Evolutionary conservation across 768 basidiomycete species (phyloP).

Genomic region (Dacryopinax spathularia): DNA sequence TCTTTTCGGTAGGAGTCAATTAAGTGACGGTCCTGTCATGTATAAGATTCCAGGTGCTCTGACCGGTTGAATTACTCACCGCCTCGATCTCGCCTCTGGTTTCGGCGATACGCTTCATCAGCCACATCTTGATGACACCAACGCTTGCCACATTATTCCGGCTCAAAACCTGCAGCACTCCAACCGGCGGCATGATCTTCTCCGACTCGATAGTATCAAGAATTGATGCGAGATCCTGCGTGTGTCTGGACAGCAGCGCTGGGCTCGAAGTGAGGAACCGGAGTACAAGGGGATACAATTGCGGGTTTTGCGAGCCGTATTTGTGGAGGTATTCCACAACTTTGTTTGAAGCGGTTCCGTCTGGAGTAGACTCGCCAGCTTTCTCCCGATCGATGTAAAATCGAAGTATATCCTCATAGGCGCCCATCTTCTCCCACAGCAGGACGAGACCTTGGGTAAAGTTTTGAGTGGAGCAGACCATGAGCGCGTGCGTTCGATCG

Average conservation of each 20-base stretch:
- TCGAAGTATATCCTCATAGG: conserved; percentile 89
- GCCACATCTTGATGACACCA: conserved; percentile 82
- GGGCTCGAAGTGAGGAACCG: conserved; percentile 77
- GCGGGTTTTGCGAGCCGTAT: conserved; percentile 58
- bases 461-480: conserved; percentile 71
- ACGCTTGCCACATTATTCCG: conserved; percentile 82
- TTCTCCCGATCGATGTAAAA: conserved; percentile 75
- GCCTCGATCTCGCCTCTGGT: conserved; percentile 64
- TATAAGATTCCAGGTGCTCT: too few relatives aligned
- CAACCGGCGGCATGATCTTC: conserved; percentile 75
- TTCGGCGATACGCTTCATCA: conserved; percentile 61
- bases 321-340: conserved; percentile 58
- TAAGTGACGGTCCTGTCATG: conserved; percentile 79
- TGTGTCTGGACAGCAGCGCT: conserved; percentile 55
- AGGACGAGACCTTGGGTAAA: conserved; percentile 78
- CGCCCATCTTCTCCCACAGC: conserved; percentile 85
- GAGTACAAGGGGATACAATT: conserved; percentile 76
- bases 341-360: conserved; percentile 29
- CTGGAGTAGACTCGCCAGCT: conserved; percentile 25
- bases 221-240: conserved; percentile 52
- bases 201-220: conserved; percentile 68
- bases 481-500: conserved; percentile 84
- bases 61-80: too few relatives aligned
- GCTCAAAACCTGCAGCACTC: conserved; percentile 75
- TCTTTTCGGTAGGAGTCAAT: conserved; percentile 81